Base-by-base conservation (phyloP, 306 rosid species). In the Bauhinia variegata region DNA sequence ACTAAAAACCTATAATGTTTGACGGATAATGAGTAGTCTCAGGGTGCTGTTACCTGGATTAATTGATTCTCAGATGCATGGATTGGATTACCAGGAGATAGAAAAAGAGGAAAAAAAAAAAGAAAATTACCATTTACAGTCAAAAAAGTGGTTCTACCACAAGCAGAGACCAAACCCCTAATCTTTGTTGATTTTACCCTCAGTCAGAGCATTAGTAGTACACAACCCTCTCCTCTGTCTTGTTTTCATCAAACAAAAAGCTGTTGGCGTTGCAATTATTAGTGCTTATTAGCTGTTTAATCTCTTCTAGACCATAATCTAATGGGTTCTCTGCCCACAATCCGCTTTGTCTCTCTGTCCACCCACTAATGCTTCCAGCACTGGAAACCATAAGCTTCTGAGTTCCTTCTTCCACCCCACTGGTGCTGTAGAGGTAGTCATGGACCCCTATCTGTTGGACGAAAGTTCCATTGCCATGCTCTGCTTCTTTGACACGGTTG, bases 241-340 rank as follows among this genome's bases (percentile, higher is more conserved):
- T 74, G 83, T 75, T 73, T 33, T 86, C 87, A 74, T 81, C 89
- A 70, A 87, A 79, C 87, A 82, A 82, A 63, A 84, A 79, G 83
- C 72, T 77, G 77, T 63, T 85, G 83, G 72, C 75, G 77, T 63
- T 85, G 74, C 82, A 65, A 60, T 51, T 51, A 52, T 38, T 65
- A n/a, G 70, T 78, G 73, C 84, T 81, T 48, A 87, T 78, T 18
- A 86, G 66, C 84, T 86, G 73, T 69, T 84, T 87, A 60, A 92
- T 85, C 67, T 89, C 98, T 36, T 92, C 85, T 14, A 80, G 19
- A 10, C 86, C 91, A 77, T 79, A 85, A 38, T 87, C 90, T 61
- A 82, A 72, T 75, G 82, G 73, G 55, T 73, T 70, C 60, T 84
- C 85, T 67, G 13, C 82, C 88, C 87, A 83, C 57, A 77, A 28